Percentiles rank a stretch among this genome's conserved stretches.
Conservation (phyloP, 2,329 filamentous ascomycete genomes). For the Eurotiales sp. region DNA sequence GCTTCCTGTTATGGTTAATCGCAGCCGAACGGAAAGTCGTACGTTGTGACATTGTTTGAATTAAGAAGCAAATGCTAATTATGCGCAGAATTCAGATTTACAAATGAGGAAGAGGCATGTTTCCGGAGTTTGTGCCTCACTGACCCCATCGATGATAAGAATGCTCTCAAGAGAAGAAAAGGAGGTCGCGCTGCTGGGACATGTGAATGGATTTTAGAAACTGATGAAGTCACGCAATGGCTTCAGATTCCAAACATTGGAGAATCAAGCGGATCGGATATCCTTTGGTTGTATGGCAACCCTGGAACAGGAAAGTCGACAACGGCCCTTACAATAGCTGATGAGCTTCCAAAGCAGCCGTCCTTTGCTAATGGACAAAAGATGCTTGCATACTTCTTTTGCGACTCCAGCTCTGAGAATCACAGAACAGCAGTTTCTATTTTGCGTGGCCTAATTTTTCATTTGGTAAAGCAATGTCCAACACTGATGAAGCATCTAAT, state of each 20-base stretch:
- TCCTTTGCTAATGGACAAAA: not conserved
- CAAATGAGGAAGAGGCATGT: not conserved
- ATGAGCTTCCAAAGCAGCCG: not conserved
- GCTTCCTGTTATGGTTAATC: not conserved
- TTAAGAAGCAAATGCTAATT: not conserved
- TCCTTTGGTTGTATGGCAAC: conserved; percentile 19
- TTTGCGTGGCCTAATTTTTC: conserved; percentile 17
- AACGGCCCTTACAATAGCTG: not conserved
- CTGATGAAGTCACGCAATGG: conserved; percentile 17
- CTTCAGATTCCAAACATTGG: not conserved
- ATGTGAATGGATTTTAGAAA: conserved; percentile 17
- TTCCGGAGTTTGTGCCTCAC: not conserved
- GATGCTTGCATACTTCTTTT: conserved; percentile 18
- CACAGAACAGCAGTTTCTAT: conserved; percentile 14
- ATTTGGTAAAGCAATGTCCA: conserved; percentile 13
- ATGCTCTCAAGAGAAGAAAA: conserved; percentile 1
- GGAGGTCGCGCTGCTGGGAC: conserved; percentile 5
- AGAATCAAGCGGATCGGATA: not conserved
- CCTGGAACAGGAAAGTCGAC: conserved; percentile 20
- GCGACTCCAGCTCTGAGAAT: conserved; percentile 14
- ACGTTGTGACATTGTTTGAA: not conserved
- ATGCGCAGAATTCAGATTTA: not conserved
- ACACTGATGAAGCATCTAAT: conserved; percentile 11
- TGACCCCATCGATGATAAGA: conserved; percentile 2
- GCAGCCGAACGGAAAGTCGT: not conserved